A percentile compares a stretch with the other conserved stretches of the same genome.
phyloP scores from a whole-genome alignment of 2,329 filamentous ascomycete genomes.

The Penicillium sclerotiorum region DNA sequence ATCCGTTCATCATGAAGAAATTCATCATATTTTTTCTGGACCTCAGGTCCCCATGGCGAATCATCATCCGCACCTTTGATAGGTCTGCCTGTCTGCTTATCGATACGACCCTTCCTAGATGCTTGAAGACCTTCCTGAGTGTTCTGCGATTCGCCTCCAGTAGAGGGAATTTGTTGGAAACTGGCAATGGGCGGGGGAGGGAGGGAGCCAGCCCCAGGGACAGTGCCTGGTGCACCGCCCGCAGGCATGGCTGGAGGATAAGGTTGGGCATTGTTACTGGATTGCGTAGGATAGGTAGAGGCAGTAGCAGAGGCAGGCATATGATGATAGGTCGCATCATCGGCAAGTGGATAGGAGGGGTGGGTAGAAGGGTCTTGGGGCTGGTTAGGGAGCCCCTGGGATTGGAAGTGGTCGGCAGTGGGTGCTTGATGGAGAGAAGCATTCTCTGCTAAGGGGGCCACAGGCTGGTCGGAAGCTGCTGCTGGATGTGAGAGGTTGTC shows the following conservation, averaged over 20 bases:
- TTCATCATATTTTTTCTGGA: constrained; percentile 54
- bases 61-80: constrained; percentile 40
- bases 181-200: constrained; percentile 46
- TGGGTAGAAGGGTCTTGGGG: constrained; percentile 47
- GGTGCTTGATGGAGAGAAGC: constrained; percentile 33
- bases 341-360: constrained; percentile 40
- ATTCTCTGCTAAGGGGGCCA: constrained; percentile 28
- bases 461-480: constrained; percentile 28
- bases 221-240: constrained; percentile 40
- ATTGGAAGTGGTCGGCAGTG: constrained; percentile 35
- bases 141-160: constrained; percentile 23
- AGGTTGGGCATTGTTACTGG: constrained; percentile 38
- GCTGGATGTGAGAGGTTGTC: constrained; percentile 50
- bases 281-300: constrained; percentile 32
- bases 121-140: constrained; percentile 27
- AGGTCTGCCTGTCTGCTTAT: constrained; percentile 28
- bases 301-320: constrained; percentile 32
- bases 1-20: constrained; percentile 54
- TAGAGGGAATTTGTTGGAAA: constrained; percentile 38
- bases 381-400: constrained; percentile 47
- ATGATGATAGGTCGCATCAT: constrained; percentile 46
- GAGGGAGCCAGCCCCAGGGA: constrained; percentile 37
- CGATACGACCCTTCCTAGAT: constrained; percentile 29
- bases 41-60: constrained; percentile 51
- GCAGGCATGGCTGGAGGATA: constrained; percentile 27